These are phyloP conservation scores for Dalechampia spathulata DNA, from an alignment of 441 rosid genomes.

Conservation along the genomic window DNA sequence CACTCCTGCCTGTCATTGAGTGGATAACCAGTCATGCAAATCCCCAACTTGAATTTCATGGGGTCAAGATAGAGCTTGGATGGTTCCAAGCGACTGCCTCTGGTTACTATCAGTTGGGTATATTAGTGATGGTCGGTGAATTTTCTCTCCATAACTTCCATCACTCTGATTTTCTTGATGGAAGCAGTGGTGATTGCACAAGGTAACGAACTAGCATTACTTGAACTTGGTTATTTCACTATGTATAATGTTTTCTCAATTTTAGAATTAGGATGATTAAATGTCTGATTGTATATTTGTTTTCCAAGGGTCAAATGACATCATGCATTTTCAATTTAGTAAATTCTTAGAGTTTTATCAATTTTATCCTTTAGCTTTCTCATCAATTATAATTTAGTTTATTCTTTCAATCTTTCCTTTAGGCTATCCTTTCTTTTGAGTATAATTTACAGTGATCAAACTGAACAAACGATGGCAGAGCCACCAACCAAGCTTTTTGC, in stretches of 20 bases:
- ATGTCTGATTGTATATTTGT: not conserved
- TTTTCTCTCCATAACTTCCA: constrained; percentile 33
- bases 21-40: constrained; percentile 91
- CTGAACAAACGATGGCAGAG: too few species aligned
- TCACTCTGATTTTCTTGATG: constrained; percentile 37
- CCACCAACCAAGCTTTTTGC: too few species aligned
- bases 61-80: constrained; percentile 80
- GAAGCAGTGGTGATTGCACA: constrained; percentile 39
- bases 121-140: constrained; percentile 71
- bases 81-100: constrained; percentile 99
- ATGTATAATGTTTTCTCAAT: not conserved
- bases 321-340: not conserved
- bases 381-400: too few species aligned
- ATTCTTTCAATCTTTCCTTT: not conserved
- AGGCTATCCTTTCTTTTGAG: not conserved
- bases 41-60: constrained; percentile 90
- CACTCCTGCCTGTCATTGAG: constrained; percentile 74
- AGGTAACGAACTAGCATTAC: constrained; percentile 36
- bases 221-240: not conserved
- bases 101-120: constrained; percentile 93
- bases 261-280: not conserved
- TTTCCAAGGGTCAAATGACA: not conserved
- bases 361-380: not conserved
- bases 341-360: not conserved
- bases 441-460: too few species aligned